phyloP scores from a whole-genome alignment of 352 stramenopile genomes.

The Phytopythium sindhum region DNA sequence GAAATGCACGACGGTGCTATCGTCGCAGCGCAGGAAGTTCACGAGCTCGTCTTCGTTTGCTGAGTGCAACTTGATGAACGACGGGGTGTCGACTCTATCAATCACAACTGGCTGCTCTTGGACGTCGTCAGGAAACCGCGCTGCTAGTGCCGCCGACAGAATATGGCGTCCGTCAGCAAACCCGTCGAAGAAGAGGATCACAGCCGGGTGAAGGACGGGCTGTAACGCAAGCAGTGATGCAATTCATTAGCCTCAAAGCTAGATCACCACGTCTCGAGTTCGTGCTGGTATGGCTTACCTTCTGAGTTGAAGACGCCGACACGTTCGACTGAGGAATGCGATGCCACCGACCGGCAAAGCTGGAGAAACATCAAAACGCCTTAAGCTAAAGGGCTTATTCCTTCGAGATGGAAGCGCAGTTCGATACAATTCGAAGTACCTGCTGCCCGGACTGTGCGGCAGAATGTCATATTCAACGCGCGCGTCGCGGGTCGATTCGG shows the following conservation, averaged over 20 bases:
- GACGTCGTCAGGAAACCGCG: slow-evolving; percentile 57
- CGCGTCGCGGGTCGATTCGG: slow-evolving; percentile 30
- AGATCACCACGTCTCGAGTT: neutral
- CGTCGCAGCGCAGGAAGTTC: slow-evolving; percentile 58
- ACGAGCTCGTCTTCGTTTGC: slow-evolving; percentile 64
- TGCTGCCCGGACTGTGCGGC: slow-evolving; percentile 47
- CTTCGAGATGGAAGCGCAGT: neutral
- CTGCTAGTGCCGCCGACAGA: slow-evolving; percentile 56
- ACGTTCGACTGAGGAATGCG: slow-evolving; percentile 41
- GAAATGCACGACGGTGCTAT: slow-evolving; percentile 72
- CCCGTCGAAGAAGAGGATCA: slow-evolving; percentile 78
- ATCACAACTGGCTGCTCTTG: slow-evolving; percentile 6
- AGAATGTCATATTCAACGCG: slow-evolving; percentile 70
- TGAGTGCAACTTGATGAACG: slow-evolving; percentile 71
- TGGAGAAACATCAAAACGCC: slow-evolving; percentile 7
- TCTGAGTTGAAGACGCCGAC: neutral
- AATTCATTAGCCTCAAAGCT: neutral
- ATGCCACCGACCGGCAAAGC: slow-evolving; percentile 51
- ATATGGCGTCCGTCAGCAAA: slow-evolving; percentile 58
- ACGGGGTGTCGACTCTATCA: slow-evolving; percentile 26
- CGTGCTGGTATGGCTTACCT: neutral
- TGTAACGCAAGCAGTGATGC: slow-evolving; percentile 12
- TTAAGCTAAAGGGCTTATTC: neutral
- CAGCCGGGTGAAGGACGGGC: slow-evolving; percentile 53
- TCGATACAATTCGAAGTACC: slow-evolving; percentile 15